Evolutionary conservation across 2,329 filamentous ascomycete genomes (phyloP), one percentile per base, ranked within the genome.

Genomic region (Magnaporthales sp.): DNA sequence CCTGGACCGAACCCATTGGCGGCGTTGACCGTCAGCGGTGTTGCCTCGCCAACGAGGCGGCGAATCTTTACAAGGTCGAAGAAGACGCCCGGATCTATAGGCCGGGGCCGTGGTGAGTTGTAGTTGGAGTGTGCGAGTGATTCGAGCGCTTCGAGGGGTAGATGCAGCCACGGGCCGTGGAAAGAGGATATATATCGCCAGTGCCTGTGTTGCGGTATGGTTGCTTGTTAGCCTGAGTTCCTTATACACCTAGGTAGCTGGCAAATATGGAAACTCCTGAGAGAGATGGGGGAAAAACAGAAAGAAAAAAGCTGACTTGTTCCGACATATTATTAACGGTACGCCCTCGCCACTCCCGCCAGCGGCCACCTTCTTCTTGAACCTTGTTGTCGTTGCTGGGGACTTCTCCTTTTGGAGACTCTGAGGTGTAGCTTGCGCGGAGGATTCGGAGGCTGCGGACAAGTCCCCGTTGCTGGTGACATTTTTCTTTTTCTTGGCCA

Each of bases 121-220:
- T 89, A 93, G 78, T 94, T 95, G 75, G 87, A 88, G 78, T 92
- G 87, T 66, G 91, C 91, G 64, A 95, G 84, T 64, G 85, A 87
- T 75, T 93, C 89, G 77, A 96, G 87, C 67, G 93, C 86, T 76
- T 94, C 91, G 69, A 88, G 85, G 24, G 91, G 90, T 67, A 94
- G 81, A 76, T 92, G 89, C 15, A 93, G 85, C 92, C 92, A 95
- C 71, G 91, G 88, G 27, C 91, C 92, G 74, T 93, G 89, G 73
- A 91, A 95, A 30, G 89, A 90, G 26, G 91, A 93, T 68, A 95
- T 93, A 76, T 92, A 92, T 70, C 88, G 86, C 91, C 91, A 94
- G 79, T 94, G 91, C 76, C 91, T 94, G 65, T 24, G 6, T 19
- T 13, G 19, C 8, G 24, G 22, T 19, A 15, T 9, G 22, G 26